phyloP scores from a whole-genome alignment of 1,284 basidiomycete species.

The Rhodotorula sp. region DNA sequence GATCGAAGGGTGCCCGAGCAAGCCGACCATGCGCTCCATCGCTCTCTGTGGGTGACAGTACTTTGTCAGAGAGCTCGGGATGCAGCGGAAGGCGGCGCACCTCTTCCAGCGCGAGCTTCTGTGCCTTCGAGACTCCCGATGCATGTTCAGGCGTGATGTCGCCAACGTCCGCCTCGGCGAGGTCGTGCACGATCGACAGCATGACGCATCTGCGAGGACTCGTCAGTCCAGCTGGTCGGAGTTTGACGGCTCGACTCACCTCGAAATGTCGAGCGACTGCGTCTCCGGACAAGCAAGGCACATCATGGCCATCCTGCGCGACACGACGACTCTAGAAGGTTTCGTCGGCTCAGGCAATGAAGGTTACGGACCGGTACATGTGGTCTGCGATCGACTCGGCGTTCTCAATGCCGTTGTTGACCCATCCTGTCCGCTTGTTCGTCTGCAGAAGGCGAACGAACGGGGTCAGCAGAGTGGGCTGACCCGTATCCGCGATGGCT shows the following conservation, averaged over 20 bases:
- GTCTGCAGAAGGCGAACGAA: constrained; percentile 58
- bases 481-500: no score
- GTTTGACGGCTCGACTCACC: constrained; percentile 51
- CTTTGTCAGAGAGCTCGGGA: no score
- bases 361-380: constrained; percentile 68
- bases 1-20: constrained; percentile 69
- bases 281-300: constrained; percentile 70
- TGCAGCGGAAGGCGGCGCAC: constrained; percentile 50
- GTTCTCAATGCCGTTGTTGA: constrained; percentile 67
- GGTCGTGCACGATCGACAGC: constrained; percentile 88
- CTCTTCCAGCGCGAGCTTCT: constrained; percentile 74
- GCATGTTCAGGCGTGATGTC: constrained; percentile 85
- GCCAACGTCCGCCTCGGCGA: constrained; percentile 95
- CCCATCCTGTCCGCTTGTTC: constrained; percentile 92
- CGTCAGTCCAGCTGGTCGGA: background rate
- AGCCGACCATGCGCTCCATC: constrained; percentile 86
- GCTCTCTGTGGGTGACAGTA: constrained; percentile 61
- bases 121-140: constrained; percentile 67
- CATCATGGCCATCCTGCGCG: constrained; percentile 71
- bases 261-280: constrained; percentile 68
- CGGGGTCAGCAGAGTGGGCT: background rate
- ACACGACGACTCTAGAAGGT: background rate
- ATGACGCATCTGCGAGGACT: constrained; percentile 67
- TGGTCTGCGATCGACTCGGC: constrained; percentile 84
- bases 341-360: rapidly evolving